These are phyloP conservation scores for Sphagnum magellanicum DNA, from an alignment of 228 moss, liverwort and hornwort species.

Conservation along the genomic window DNA sequence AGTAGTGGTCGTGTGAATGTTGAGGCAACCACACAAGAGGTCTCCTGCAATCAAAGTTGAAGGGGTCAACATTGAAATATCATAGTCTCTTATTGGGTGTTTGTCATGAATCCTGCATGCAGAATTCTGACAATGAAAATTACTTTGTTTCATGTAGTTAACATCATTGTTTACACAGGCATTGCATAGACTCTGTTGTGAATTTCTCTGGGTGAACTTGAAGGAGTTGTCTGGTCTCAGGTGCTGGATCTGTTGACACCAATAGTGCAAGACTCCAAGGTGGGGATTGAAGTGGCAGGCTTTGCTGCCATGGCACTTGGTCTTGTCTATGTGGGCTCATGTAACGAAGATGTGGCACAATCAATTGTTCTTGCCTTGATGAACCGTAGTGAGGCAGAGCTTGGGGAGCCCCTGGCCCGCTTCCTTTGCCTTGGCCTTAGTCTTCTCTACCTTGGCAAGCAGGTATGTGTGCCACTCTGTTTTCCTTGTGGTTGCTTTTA, in stretches of 20 bases:
- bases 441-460: constrained; percentile 92
- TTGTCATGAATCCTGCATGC: too few species aligned
- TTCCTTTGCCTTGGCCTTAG: constrained; percentile 97
- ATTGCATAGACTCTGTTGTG: too few species aligned
- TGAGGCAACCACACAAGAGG: too few species aligned
- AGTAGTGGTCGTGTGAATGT: too few species aligned
- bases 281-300: constrained; percentile 76
- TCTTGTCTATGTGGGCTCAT: constrained; percentile 91
- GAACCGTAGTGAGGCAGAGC: constrained; percentile 85
- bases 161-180: too few species aligned
- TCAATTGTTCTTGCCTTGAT: constrained; percentile 90
- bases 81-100: too few species aligned
- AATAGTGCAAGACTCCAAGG: constrained; percentile 79
- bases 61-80: too few species aligned
- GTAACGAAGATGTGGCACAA: constrained; percentile 91
- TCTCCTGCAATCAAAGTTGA: too few species aligned
- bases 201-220: too few species aligned
- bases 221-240: constrained; percentile 2
- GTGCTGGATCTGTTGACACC: constrained; percentile 90
- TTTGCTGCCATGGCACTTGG: constrained; percentile 93
- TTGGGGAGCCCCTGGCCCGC: constrained; percentile 90
- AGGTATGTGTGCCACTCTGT: constrained; percentile 30
- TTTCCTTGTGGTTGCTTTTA: too few species aligned
- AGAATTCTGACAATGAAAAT: too few species aligned
- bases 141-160: too few species aligned